Percentiles rank a stretch among this genome's conserved stretches.
These are phyloP conservation scores for Cystobasidiaceae sp. DNA, from an alignment of 1,284 basidiomycete species.

Conservation along the genomic window DNA sequence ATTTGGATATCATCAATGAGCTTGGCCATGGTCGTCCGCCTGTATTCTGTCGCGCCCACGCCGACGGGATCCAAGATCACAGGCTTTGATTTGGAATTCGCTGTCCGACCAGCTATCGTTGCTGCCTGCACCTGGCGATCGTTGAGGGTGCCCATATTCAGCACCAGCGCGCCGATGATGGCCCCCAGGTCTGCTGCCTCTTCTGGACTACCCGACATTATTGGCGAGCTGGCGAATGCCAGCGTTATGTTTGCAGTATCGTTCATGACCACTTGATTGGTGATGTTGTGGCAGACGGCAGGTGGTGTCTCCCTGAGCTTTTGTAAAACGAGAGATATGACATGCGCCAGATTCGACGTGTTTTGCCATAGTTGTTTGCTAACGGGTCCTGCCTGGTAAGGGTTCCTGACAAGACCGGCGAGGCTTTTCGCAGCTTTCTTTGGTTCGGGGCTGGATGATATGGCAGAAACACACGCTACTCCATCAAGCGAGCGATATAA, in stretches of 20 bases:
- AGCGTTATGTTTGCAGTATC: constrained; percentile 74
- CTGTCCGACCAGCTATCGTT: constrained; percentile 67
- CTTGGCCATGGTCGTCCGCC: constrained; percentile 58
- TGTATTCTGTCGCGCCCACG: constrained; percentile 73
- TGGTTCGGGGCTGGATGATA: constrained; percentile 66
- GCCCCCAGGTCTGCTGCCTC: constrained; percentile 77
- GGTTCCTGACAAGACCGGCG: not conserved
- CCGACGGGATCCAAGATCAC: constrained; percentile 92
- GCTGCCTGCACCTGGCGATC: constrained; percentile 62
- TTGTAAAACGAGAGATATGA: not conserved
- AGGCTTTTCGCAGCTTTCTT: constrained; percentile 52
- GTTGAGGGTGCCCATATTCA: constrained; percentile 86
- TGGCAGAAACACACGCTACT: constrained; percentile 85
- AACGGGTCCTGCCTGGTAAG: no score
- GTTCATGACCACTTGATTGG: constrained; percentile 46
- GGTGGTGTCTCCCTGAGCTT: not conserved
- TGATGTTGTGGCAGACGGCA: constrained; percentile 47
- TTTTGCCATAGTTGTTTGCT: not conserved
- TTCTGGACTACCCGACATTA: constrained; percentile 65
- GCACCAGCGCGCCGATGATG: constrained; percentile 64
- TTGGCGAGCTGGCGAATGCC: constrained; percentile 81
- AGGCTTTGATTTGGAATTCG: constrained; percentile 70
- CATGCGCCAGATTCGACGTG: not conserved
- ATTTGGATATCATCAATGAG: constrained; percentile 80
- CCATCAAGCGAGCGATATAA: constrained; percentile 58